Evolutionary conservation across 2,329 filamentous ascomycete species (phyloP), one percentile per base, ranked within the genome.

Genomic region (Colletotrichum higginsianum): DNA sequence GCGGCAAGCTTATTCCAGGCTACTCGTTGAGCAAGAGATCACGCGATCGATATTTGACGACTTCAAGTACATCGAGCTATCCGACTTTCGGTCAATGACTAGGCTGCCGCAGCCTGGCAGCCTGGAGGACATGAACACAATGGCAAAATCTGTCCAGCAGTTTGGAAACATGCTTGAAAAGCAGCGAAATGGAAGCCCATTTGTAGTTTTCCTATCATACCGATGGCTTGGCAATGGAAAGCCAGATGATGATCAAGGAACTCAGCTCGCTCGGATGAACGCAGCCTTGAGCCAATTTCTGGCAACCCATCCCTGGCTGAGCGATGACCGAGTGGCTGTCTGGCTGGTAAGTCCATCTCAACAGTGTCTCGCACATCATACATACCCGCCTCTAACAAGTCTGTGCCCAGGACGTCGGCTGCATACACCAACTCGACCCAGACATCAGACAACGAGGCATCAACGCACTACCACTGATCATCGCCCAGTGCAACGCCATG

Each of bases 401-500:
- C 8, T 15, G 35, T 40, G 13, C 16, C 7, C 15, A 57, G 53
- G 79, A 84, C 73, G 79, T 74, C 61, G 79, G 81, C 8, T 84
- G 81, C 65, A 77, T 84, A 21, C 76, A 82, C 69, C 82, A 84
- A 72, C 76, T 77, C 38, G 61, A 82, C 40, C 76, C 77, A 0
- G 68, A 68, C 21, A 66, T 71, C 4, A 57, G 21, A 40, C 6
- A 57, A 40, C 53, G 53, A n/a, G 82, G 83, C 8, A 78, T 83
- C 13, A 66, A 74, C 2, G 78, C 82, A 0, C 76, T 84, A 15
- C 82, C 81, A 15, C 75, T 84, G 67, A 77, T 80, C 58, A 71
- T 84, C 16, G 74, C 79, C 1, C 80, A 83, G 67, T 83, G 82
- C 75, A 75, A 84, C 73, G 81, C 79, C 15, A 75, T 83, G 58